phyloP scores from a whole-genome alignment of 1,284 basidiomycete genomes.

The Ustilago bromivora region DNA sequence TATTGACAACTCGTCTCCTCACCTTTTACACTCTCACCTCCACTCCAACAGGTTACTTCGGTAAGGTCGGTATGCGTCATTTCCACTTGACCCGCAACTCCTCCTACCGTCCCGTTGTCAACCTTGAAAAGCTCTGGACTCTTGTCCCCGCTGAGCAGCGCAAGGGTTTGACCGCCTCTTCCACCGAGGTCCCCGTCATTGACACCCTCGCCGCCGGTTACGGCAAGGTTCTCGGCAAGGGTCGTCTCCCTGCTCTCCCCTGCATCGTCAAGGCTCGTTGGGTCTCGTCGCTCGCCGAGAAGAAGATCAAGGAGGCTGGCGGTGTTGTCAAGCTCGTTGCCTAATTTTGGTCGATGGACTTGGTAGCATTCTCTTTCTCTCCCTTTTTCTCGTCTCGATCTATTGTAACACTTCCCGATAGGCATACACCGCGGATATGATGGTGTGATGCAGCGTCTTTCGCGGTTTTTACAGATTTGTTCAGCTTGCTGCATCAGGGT shows the following conservation, averaged over 20 bases:
- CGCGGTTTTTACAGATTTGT: slow-evolving; percentile 1
- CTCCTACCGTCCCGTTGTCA: slow-evolving; percentile 92
- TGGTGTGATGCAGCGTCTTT: not conserved
- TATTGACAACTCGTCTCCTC: slow-evolving; percentile 14
- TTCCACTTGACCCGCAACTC: slow-evolving; percentile 95
- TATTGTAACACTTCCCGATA: slow-evolving; percentile 8
- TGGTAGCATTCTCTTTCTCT: slow-evolving; percentile 5
- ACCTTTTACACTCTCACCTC: not conserved
- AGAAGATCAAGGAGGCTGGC: slow-evolving; percentile 70
- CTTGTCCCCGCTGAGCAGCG: slow-evolving; percentile 68
- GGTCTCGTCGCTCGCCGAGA: slow-evolving; percentile 68
- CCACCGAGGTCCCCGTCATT: slow-evolving; percentile 69
- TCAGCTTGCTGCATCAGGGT: slow-evolving; percentile 11
- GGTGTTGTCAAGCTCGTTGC: slow-evolving; percentile 68
- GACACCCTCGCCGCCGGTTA: slow-evolving; percentile 69
- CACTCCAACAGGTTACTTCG: slow-evolving; percentile 84
- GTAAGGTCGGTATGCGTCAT: slow-evolving; percentile 93
- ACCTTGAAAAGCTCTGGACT: slow-evolving; percentile 73
- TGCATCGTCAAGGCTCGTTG: slow-evolving; percentile 70
- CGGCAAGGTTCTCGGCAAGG: slow-evolving; percentile 70
- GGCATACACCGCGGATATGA: not conserved
- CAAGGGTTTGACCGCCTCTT: slow-evolving; percentile 55
- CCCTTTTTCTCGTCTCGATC: not conserved
- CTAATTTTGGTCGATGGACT: slow-evolving; percentile 18
- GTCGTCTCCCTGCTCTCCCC: slow-evolving; percentile 66